Percentiles rank a stretch among this genome's conserved stretches.
phyloP scores from a whole-genome alignment of 1,284 basidiomycete genomes.

The Microbotryum saponariae region DNA sequence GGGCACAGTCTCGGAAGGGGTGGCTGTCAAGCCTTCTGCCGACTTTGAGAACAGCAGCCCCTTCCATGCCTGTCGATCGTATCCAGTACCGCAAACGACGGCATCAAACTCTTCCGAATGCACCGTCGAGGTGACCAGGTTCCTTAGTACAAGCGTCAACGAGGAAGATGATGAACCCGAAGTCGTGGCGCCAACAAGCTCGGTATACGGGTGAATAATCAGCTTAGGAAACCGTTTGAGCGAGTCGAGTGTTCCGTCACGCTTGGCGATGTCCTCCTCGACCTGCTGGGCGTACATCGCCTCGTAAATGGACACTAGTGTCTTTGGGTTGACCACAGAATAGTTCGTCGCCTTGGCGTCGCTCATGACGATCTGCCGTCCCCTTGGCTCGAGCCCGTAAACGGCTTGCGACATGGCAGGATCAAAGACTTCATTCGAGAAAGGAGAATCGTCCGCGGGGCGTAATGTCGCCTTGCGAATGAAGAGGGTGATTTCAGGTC shows the following conservation, averaged over 20 bases:
- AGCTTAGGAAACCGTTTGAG: slow-evolving; percentile 19
- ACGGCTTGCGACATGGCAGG: slow-evolving; percentile 45
- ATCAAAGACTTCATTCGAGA: slow-evolving; percentile 56
- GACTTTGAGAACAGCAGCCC: slow-evolving; percentile 21
- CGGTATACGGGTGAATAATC: slow-evolving; percentile 41
- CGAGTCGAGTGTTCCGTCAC: slow-evolving; percentile 1
- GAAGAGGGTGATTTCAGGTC: slow-evolving; percentile 50
- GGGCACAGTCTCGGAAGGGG: neutral
- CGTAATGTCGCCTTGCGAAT: slow-evolving; percentile 52
- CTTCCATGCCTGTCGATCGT: slow-evolving; percentile 45
- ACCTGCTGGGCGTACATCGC: slow-evolving; percentile 53
- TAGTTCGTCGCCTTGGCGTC: slow-evolving; percentile 55
- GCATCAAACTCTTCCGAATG: slow-evolving; percentile 44
- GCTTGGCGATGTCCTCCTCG: slow-evolving; percentile 40
- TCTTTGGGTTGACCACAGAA: slow-evolving; percentile 50
- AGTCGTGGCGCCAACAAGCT: slow-evolving; percentile 25
- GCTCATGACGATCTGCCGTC: slow-evolving; percentile 42
- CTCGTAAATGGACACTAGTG: slow-evolving; percentile 43
- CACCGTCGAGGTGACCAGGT: slow-evolving; percentile 16
- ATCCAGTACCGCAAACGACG: slow-evolving; percentile 55
- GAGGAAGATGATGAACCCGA: slow-evolving; percentile 11
- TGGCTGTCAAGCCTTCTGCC: neutral
- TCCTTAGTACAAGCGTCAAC: slow-evolving; percentile 25
- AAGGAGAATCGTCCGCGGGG: slow-evolving; percentile 54
- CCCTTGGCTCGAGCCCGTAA: slow-evolving; percentile 8